Evolutionary conservation across 371 early-diverging fungal species (phyloP), one percentile per base, ranked within the genome.

Genomic region (Mucor circinelloides): DNA sequence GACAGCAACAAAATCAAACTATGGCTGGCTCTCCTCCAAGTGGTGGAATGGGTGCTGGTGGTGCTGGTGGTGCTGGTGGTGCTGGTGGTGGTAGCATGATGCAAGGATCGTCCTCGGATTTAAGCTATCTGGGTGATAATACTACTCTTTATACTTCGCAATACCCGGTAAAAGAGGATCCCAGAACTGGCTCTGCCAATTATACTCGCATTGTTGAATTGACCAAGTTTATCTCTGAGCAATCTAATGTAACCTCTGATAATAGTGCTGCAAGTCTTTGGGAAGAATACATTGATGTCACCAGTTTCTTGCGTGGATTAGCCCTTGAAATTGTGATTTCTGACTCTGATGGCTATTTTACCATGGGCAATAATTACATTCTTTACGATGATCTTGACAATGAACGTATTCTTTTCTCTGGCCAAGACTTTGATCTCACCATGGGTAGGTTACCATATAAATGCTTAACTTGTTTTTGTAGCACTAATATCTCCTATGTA

Each of bases 331-430:
- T 70, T 42, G 27, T 70, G 7, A 52, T 63, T 2, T 57, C 58
- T 1, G 31, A 66, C 54, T 63, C 66, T 44, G 80, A 79, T 58
- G 75, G 68, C 8, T 74, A 76, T 34, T 59, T 73, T 10, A 60
- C 68, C 19, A 79, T 74, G 54, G 66, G 66, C 12, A 67, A 79
- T 17, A 79, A 79, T 27, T 79, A 72, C 36, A 73, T 74, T 34
- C 13, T 79, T 23, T 79, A 79, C 50, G 67, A 76, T 2, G 55
- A 73, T 23, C 64, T 67, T 23, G 40, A 34, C 6, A 48, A 32
- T 17, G 63, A 58, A 5, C 60, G 63, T 1, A 56, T 74, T 30
- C 46, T 71, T 19, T 75, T 60, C 36, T 67, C 70, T 38, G 63
- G 60, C 2, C 73, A 73, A 70, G 80, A 80, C 30, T 56, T 77